Base-by-base conservation (phyloP, 305 asterid species). In the Solanum hybrid region DNA sequence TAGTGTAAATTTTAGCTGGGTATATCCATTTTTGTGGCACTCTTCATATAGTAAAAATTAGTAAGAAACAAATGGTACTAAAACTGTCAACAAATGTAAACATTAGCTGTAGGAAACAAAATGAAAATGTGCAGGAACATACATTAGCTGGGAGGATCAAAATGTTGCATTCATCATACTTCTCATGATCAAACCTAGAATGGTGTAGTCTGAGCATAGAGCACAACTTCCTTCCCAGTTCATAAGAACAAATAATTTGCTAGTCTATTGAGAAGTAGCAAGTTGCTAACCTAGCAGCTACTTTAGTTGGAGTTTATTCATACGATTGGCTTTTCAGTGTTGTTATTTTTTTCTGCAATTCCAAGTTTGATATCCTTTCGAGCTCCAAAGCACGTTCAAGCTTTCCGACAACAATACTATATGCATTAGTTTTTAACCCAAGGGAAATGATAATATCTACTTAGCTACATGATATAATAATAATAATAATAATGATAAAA, bases 371-470 rank as follows among this genome's bases (percentile, higher is more conserved):
- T 92, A 95, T 82, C 81, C 95, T 93, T 80, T 97, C 99, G 9
- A 92, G 90, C 94, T 97, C 99, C 94, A 96, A 46, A 9, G 99
- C 98, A 33, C 99, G 97, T 91, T 97, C 99, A 81, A 97, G 98
- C 99, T 97, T 90, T 95, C 13, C 18, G 20, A 84, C 75, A 51
- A 29, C 73, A 83, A 16, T 16, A 84, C 40, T 51, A 29, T 83
- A 31, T 84, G 31, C 26, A 51, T 84, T 85, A 29, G 40, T 46
- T 83, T 71, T 83, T 82, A 82, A 42, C 73, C 87, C 73, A 28
- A 83, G 28, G 69, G 71, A 46, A 46, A 18, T 11, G 86, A 37
- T 37, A 22, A 28, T 42, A 83, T 46, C 39, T 42, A 31, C 5
- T 31, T 46, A 84, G 88, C 88, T 29, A 84, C 74, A 42, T 40